These are phyloP conservation scores for Turnera subulata DNA, from an alignment of 345 rosid genomes.

Conservation along the genomic window DNA sequence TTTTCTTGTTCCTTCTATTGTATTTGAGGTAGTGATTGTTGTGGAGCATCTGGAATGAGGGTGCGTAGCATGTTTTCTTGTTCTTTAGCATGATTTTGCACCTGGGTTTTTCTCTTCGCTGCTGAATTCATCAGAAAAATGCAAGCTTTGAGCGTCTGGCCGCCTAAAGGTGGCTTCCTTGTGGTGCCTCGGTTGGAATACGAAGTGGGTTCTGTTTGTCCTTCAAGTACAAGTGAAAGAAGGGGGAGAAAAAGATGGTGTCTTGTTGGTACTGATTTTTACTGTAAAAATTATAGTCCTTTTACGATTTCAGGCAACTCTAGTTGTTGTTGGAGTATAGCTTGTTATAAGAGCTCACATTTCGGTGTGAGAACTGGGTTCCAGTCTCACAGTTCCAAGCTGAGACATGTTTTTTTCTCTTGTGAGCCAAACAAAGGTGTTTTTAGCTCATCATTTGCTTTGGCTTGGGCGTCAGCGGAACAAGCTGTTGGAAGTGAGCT, in stretches of 20 bases:
- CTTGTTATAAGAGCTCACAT: background rate
- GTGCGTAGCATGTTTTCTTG: constrained; percentile 14
- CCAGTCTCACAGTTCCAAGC: too few relatives aligned
- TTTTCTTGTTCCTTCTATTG: background rate
- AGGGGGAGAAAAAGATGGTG: constrained; percentile 26
- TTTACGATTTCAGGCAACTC: constrained; percentile 31
- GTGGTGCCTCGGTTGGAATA: constrained; percentile 42
- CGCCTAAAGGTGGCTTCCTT: constrained; percentile 39
- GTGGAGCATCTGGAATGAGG: constrained; percentile 13
- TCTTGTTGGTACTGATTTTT: constrained; percentile 22
- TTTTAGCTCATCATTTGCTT: too few relatives aligned
- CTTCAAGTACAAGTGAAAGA: constrained; percentile 16
- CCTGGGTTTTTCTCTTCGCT: constrained; percentile 20
- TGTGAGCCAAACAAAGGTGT: too few relatives aligned
- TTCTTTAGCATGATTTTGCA: constrained; percentile 4
- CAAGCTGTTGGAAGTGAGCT: too few relatives aligned
- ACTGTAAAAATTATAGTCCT: constrained; percentile 26
- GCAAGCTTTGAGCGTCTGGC: constrained; percentile 66
- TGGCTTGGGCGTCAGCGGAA: too few relatives aligned
- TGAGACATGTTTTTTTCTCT: too few relatives aligned
- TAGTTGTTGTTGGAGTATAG: constrained; percentile 17
- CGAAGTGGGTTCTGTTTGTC: constrained; percentile 40
- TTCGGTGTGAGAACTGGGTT: too few relatives aligned
- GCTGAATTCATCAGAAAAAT: constrained; percentile 32
- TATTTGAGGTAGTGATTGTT: background rate